These are phyloP conservation scores for Desmodesmus armatus DNA, from an alignment of 139 green algal genomes.

Conservation along the genomic window DNA sequence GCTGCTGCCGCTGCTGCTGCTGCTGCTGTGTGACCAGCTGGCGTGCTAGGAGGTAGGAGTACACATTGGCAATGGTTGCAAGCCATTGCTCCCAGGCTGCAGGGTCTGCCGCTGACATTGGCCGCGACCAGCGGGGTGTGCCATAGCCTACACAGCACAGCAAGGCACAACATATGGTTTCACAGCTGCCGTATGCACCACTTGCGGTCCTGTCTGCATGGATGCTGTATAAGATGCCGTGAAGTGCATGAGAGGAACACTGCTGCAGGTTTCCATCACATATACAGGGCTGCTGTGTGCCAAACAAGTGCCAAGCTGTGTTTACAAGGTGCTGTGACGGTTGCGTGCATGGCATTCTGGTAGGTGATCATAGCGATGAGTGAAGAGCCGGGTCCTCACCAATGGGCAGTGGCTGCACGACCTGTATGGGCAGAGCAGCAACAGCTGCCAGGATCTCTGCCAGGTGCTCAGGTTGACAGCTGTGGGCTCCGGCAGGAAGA, in stretches of 20 bases:
- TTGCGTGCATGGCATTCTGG: too few species aligned
- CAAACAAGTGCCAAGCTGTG: too few species aligned
- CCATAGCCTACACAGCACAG: background rate
- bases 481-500: background rate
- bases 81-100: conserved; percentile 40
- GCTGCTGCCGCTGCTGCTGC: background rate
- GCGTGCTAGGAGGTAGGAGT: too few species aligned
- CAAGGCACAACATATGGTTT: background rate
- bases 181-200: background rate
- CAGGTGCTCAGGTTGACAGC: background rate
- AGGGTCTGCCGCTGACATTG: conserved; percentile 38
- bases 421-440: conserved; percentile 21
- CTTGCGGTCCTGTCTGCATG: too few species aligned
- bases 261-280: too few species aligned
- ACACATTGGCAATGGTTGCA: conserved; percentile 25
- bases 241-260: too few species aligned
- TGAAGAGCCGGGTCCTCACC: too few species aligned
- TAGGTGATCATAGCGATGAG: too few species aligned
- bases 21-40: conserved; percentile 10
- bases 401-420: conserved; percentile 40
- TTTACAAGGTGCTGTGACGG: too few species aligned
- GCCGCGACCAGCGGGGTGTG: conserved; percentile 23
- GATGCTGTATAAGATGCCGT: too few species aligned
- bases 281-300: too few species aligned
- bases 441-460: conserved; percentile 10